Evolutionary conservation across 148 eudicot species (phyloP), one percentile per base, ranked within the genome.

Genomic region (Linanthus parryae): DNA sequence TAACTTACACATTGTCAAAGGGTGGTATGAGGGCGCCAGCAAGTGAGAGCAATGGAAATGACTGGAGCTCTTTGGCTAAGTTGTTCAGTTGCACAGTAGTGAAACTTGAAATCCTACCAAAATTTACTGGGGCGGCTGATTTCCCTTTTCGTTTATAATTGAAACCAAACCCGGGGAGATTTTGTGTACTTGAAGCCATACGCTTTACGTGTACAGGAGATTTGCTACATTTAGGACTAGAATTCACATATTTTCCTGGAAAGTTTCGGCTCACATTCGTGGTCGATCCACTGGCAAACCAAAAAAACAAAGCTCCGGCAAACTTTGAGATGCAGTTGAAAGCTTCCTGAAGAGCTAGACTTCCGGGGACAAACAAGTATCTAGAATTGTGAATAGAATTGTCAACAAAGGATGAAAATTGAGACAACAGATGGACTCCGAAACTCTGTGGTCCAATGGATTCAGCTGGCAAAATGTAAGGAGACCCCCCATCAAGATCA

Each of bases 21-120:
- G 85, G 88, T 17, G 85, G 83, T 44, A 75, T 63, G 34, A 85
- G 19, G 19, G 84, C 79, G 30, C 78, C 81, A 44, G 88, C 91
- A 26, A 89, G 49, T 14, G 84, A 79, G 16, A 82, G 71, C 42
- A 70, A 18, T 0, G 88, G 78, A 54, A 81, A 21, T 6, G 80
- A 61, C 20, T 62, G 76, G 36, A 76, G 61, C 52, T 65, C 62
- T 40, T 68, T 66, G 43, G 72, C 73, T 66, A 54, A 65, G 54
- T 30, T 62, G 13, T 43, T 52, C 18, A 77, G 25, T 64, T 72
- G 78, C 8, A 49, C 63, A 21, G 58, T 41, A n/a, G 70, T 58
- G 54, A 81, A 78, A 20, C 70, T 59, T 8, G 79, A 75, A 57
- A 73, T 45, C 65, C 73, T 80, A 3, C 57, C 63, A 31, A 65